Conservation (phyloP, 1,284 basidiomycete species). For the Amylostereum chailletii region DNA sequence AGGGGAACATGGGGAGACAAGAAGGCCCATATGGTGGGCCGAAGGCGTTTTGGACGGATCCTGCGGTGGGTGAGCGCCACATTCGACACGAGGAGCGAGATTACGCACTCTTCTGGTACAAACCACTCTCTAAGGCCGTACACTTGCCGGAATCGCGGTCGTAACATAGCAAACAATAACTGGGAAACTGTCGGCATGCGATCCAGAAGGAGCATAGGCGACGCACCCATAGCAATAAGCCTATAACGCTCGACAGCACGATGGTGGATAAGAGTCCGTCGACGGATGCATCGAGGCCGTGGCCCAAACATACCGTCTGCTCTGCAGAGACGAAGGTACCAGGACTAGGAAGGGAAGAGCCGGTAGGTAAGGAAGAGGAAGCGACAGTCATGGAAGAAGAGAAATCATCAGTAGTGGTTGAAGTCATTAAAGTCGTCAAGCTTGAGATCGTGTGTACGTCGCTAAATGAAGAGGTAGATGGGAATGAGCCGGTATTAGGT, state of each 20-base stretch:
- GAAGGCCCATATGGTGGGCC: constrained; percentile 53
- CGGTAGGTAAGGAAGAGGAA: constrained; percentile 11
- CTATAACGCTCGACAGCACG: constrained; percentile 46
- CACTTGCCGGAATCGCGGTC: constrained; percentile 61
- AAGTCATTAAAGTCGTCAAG: neutral
- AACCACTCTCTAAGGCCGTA: constrained; percentile 72
- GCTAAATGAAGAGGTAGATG: too few relatives aligned
- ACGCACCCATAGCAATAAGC: constrained; percentile 60
- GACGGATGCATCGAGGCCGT: constrained; percentile 56
- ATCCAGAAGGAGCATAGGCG: neutral
- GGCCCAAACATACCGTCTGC: constrained; percentile 49
- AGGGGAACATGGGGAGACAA: constrained; percentile 62
- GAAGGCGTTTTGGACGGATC: constrained; percentile 53
- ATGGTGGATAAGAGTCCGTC: constrained; percentile 52
- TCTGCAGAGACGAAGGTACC: constrained; percentile 17
- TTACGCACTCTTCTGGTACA: constrained; percentile 53
- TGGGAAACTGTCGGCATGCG: constrained; percentile 19
- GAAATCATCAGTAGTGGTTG: neutral
- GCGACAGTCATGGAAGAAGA: neutral
- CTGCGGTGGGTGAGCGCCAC: constrained; percentile 25
- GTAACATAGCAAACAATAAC: constrained; percentile 57
- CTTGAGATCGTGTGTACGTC: too few relatives aligned
- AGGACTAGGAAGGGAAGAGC: neutral
- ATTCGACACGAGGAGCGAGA: neutral
- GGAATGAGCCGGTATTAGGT: too few relatives aligned